Evolutionary conservation across 2,329 filamentous ascomycete species (phyloP), one percentile per base, ranked within the genome.

Genomic region (Hymenoscyphus fructigenus): DNA sequence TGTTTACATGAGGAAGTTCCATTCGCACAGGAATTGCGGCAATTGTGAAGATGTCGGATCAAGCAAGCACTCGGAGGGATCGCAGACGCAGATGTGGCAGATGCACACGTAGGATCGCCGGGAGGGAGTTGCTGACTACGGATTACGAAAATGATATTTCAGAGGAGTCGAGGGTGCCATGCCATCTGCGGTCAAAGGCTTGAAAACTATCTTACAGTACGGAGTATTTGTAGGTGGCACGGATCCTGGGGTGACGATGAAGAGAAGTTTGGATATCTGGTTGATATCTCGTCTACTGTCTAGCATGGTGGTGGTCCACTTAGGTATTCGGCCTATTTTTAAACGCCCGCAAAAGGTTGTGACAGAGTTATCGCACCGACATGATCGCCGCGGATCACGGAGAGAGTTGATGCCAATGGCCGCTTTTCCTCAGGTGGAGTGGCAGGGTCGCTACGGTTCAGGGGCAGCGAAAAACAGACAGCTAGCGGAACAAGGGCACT

Each of bases 381-480:
- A 59, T 12, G 29, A 59, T 29, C 59, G 29, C 17, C 47, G 59
- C 59, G 59, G 59, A 61, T 61, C 58, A 47, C 59, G 59, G 59
- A 55, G 59, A 55, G 47, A n/a, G 26, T 36, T 20, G n/a, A 14
- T 34, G 29, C 36, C 56, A 50, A 23, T 50, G 44, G 44, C n/a
- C n/a, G 41, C 2, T 47, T 47, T 23, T 10, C n/a, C 44, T 23
- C n/a, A 12, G 44, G 44, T 50, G 44, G 9, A 12, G 44, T 47
- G 41, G n/a, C 20, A 50, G 44, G 44, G 44, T 23, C 44, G 44
- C 20, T 23, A 50, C 44, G 20, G 20, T 23, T 50, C 44, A 26
- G 41, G 26, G 59, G 44, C 29, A 50, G 41, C 17, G 28, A 50
- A 44, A 36, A 34, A 53, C n/a, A 34, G 23, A n/a, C 17, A 32